phyloP scores from a whole-genome alignment of 2,329 filamentous ascomycete species.

The Thelonectria discophora region DNA sequence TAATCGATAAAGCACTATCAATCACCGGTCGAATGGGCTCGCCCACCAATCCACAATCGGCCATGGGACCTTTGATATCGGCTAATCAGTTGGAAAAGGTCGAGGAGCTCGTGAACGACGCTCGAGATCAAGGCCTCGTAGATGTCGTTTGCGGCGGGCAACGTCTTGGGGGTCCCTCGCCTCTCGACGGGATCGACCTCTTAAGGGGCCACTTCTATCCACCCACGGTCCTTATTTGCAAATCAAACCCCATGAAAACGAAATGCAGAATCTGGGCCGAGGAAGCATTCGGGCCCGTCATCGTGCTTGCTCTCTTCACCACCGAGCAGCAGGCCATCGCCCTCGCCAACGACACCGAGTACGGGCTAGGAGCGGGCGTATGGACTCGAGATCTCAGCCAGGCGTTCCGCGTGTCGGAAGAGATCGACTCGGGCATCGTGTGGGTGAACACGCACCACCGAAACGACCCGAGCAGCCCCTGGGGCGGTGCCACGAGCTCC shows the following conservation, averaged over 20 bases:
- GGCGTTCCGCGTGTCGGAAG: constrained; percentile 79
- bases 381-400: constrained; percentile 79
- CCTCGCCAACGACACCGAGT: constrained; percentile 77
- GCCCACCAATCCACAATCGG: constrained; percentile 63
- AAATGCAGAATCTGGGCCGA: constrained; percentile 79
- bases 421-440: constrained; percentile 71
- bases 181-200: constrained; percentile 61
- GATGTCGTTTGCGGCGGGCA: constrained; percentile 55
- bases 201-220: constrained; percentile 77
- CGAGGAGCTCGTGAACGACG: constrained; percentile 71
- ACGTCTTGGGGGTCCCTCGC: constrained; percentile 57
- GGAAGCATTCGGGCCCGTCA: constrained; percentile 85
- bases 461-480: constrained; percentile 76
- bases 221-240: constrained; percentile 73
- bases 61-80: constrained; percentile 73
- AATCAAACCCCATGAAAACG: constrained; percentile 66
- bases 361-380: constrained; percentile 79
- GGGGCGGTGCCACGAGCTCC: constrained; percentile 70
- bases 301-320: constrained; percentile 78
- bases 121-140: constrained; percentile 60
- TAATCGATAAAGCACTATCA: constrained; percentile 70
- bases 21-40: constrained; percentile 64
- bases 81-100: constrained; percentile 71
- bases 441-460: constrained; percentile 72
- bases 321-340: constrained; percentile 75